Evolutionary conservation across 192 early-diverging fungal genomes (phyloP).

Genomic region (Coemansia pectinata): DNA sequence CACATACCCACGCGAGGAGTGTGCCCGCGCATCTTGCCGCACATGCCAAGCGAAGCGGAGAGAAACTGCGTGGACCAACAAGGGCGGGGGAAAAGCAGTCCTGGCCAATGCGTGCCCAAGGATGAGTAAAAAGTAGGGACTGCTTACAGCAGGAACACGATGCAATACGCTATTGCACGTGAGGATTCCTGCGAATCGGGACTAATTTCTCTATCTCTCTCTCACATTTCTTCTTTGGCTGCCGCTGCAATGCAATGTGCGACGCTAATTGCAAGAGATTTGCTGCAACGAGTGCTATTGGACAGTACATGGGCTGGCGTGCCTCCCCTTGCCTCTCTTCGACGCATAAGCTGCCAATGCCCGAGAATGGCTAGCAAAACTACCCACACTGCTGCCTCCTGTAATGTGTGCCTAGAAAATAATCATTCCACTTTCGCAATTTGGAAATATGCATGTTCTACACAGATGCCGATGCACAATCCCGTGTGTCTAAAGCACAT

Average conservation of each 20-base stretch:
- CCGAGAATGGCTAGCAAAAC: background rate
- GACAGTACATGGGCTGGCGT: background rate
- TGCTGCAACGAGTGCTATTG: background rate
- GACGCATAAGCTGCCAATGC: background rate
- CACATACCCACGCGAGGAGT: background rate
- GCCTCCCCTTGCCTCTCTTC: background rate
- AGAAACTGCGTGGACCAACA: background rate
- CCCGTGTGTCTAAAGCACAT: background rate
- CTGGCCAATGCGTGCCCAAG: background rate
- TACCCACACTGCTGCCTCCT: background rate
- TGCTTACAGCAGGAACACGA: background rate
- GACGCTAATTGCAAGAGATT: background rate
- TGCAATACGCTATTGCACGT: background rate
- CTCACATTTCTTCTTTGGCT: background rate
- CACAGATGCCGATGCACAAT: background rate
- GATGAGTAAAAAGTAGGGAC: background rate
- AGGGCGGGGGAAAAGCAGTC: background rate
- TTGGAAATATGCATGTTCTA: background rate
- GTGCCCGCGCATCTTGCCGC: background rate
- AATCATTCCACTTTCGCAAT: background rate
- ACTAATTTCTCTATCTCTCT: background rate
- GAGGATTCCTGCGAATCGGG: constrained; percentile 2
- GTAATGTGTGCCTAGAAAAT: background rate
- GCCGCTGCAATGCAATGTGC: background rate
- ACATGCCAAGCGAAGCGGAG: background rate